phyloP scores from a whole-genome alignment of 2,329 filamentous ascomycete genomes.

The Colletotrichum sojae region DNA sequence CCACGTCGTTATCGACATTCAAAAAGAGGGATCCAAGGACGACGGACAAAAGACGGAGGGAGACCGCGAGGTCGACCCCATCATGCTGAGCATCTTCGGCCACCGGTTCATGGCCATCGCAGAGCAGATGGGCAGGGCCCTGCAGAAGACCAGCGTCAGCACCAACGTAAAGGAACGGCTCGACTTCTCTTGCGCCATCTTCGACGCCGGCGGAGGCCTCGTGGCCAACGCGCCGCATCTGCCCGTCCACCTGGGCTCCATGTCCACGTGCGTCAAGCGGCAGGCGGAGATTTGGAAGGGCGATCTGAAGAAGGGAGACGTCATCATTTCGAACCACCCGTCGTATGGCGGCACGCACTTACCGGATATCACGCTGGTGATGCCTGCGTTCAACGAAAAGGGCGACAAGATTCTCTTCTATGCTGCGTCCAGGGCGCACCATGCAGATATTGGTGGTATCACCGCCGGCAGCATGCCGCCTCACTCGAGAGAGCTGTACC shows the following conservation, averaged over 20 bases:
- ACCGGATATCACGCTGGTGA: slow-evolving; percentile 85
- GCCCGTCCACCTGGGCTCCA: slow-evolving; percentile 84
- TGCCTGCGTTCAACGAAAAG: slow-evolving; percentile 77
- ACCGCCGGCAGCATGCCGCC: slow-evolving; percentile 87
- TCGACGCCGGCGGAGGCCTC: slow-evolving; percentile 81
- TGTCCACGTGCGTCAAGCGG: slow-evolving; percentile 85
- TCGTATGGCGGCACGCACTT: slow-evolving; percentile 88
- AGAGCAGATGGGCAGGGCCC: slow-evolving; percentile 84
- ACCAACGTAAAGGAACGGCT: slow-evolving; percentile 88
- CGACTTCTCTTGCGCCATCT: slow-evolving; percentile 87
- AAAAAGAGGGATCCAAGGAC: slow-evolving; percentile 62
- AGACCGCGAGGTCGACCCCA: slow-evolving; percentile 70
- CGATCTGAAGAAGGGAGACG: slow-evolving; percentile 82
- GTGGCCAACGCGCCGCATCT: slow-evolving; percentile 86
- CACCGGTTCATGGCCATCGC: slow-evolving; percentile 90
- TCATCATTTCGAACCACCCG: slow-evolving; percentile 87
- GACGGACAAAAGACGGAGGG: slow-evolving; percentile 43
- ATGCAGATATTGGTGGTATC: slow-evolving; percentile 89
- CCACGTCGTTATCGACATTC: slow-evolving; percentile 90
- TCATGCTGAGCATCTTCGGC: slow-evolving; percentile 84
- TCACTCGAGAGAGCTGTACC: slow-evolving; percentile 74
- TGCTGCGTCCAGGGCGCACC: slow-evolving; percentile 83
- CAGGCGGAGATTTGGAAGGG: slow-evolving; percentile 86
- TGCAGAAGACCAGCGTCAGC: slow-evolving; percentile 86
- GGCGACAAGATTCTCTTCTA: slow-evolving; percentile 85